Evolutionary conservation across 2,329 filamentous ascomycete species (phyloP), one percentile per base, ranked within the genome.

Genomic region (Cladosporium sp.): DNA sequence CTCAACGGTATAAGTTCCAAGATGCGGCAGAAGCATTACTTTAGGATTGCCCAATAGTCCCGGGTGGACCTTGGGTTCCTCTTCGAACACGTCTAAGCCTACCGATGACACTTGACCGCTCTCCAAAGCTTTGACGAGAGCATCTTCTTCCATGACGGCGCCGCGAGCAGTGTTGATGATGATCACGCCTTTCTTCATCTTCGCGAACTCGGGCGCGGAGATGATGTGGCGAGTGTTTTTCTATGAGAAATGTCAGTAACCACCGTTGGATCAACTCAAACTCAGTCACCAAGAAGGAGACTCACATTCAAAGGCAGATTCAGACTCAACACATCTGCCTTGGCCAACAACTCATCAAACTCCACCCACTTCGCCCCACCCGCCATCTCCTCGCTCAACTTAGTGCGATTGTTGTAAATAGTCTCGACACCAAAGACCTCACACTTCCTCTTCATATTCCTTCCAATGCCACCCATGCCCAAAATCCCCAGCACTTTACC

Each of bases 391-490:
- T 81, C 77, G 17, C 74, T 76, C 63, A 94, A 73, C 66, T 78
- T 73, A 1, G 76, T 82, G 7, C 90, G 84, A 71, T 94, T 94
- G 68, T 91, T 80, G 68, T 95, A 94, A 51, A 86, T 81, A 12
- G 89, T 80, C 43, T 74, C 81, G 88, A 94, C 92, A 11, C 87
- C 88, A 69, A 95, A 92, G 0, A 80, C 88, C 56, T 83, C 80
- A 3, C 87, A 88, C 74, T 92, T 92, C 70, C 78, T 83, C 70
- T 88, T 89, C 66, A 94, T 74, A 68, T 91, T 90, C 37, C 87
- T 79, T 0, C 91, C 90, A 61, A 95, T 94, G 2, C 90, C 89
- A 19, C 90, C 90, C 89, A 94, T 93, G 6, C 90, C 90, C 40
- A 95, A 72, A 60, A 95, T 91, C 0, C 90, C 90, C 5, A 95